Conservation (phyloP, 176 grass and related monocot species). For the Triticum urartu region DNA sequence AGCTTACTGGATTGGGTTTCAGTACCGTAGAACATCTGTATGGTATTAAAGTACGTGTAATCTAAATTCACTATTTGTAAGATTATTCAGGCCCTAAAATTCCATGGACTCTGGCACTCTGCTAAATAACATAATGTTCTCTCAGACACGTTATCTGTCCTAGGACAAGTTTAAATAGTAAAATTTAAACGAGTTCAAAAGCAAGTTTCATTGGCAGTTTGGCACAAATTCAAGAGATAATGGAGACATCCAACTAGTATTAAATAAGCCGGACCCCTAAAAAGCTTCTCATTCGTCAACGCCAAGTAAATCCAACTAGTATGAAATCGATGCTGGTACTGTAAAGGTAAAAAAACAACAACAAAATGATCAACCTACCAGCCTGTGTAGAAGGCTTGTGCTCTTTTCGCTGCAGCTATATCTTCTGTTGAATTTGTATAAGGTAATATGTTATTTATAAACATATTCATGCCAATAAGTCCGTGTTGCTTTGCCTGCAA, state of each 20-base stretch:
- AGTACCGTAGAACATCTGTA: background rate
- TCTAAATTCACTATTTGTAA: background rate
- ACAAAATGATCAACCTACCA: constrained; percentile 16
- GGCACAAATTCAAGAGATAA: background rate
- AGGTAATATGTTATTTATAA: constrained; percentile 25
- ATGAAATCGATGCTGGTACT: background rate
- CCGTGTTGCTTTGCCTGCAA: constrained; percentile 28
- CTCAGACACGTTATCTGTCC: background rate
- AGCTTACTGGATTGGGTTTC: background rate
- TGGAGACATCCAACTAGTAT: no score
- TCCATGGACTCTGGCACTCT: background rate
- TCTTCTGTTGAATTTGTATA: constrained; percentile 30
- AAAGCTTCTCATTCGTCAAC: background rate
- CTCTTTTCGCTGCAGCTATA: constrained; percentile 28
- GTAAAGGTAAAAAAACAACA: background rate
- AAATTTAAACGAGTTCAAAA: background rate
- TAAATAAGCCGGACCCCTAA: no score
- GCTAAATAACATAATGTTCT: background rate
- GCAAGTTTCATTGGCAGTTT: background rate
- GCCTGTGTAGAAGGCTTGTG: constrained; percentile 18
- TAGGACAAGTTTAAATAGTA: background rate
- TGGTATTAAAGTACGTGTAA: background rate
- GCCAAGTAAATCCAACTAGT: background rate
- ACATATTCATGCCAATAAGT: constrained; percentile 29
- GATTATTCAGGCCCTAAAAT: background rate